Evolutionary conservation across 2,329 filamentous ascomycete genomes (phyloP).

Genomic region (Ploettnerulaceae sp.): DNA sequence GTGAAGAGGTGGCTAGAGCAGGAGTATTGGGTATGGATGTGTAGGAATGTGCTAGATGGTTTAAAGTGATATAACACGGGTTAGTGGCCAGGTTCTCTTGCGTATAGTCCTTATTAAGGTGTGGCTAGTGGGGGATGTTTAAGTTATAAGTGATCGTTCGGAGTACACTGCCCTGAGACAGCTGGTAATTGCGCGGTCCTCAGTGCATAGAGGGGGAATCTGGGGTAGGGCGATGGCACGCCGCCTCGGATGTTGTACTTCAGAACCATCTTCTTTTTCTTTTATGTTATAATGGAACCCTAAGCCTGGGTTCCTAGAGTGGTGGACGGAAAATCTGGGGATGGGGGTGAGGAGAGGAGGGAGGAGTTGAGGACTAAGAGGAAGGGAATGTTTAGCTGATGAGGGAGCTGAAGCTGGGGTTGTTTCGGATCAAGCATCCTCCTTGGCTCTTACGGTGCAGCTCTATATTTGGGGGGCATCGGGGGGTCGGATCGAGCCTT

Average conservation of each 20-base stretch:
- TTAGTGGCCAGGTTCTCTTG: too few relatives aligned
- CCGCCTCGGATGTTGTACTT: slow-evolving; percentile 29
- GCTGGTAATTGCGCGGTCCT: slow-evolving; percentile 25
- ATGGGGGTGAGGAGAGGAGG: background rate
- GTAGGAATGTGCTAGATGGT: slow-evolving; percentile 11
- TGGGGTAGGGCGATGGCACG: slow-evolving; percentile 29
- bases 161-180: too few relatives aligned
- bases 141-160: slow-evolving; percentile 31
- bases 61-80: slow-evolving; percentile 15
- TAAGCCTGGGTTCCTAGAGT: background rate
- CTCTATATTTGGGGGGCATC: background rate
- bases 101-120: too few relatives aligned
- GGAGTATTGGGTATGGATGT: slow-evolving; percentile 17
- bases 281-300: background rate
- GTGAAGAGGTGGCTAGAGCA: slow-evolving; percentile 15
- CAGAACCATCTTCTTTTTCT: slow-evolving; percentile 15
- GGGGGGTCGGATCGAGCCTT: background rate
- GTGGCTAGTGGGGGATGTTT: slow-evolving; percentile 16
- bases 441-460: background rate
- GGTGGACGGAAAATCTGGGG: background rate
- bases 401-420: background rate
- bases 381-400: background rate
- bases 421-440: slow-evolving; percentile 5
- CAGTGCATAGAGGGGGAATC: slow-evolving; percentile 28
- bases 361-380: background rate